Base-by-base conservation (phyloP, 108 stramenopile genomes). In the Nitzschia sp. region DNA sequence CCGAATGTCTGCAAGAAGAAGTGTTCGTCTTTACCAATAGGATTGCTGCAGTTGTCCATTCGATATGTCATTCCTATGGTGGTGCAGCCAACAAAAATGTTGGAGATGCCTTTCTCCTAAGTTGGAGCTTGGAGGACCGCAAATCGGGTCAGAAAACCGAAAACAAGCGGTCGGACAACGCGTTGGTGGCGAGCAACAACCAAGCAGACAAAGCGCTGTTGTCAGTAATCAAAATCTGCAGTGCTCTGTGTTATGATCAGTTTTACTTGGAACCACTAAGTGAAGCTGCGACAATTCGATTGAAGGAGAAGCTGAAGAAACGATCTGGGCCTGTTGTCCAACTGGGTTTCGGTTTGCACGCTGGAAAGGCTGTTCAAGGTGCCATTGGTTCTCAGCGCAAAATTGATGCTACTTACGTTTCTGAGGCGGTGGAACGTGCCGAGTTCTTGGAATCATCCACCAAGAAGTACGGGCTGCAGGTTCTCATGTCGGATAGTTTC, bases 81-180 rank as follows among this genome's bases (percentile, higher is more conserved):
- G 95, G 95, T 6, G 78, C 91, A 1, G 92, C 95, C 0, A 96
- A 96, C 71, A 96, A 96, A 63, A 96, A 96, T 63, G 83, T 96
- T 53, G 95, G 95, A 12, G 95, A 96, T 71, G 95, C 95, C 3
- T 96, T 96, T 73, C 77, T 96, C 24, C 65, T 94, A 19, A 87
- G 86, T 53, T 96, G 95, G 95, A 72, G 77, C 19, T 57, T 88
- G 11, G 86, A 90, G 26, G 83, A 86, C 7, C 50, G 41, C 20
- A 50, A 75, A 21, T 50, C 22, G 9, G n/a, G 21, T 6, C 34
- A 20, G 14, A 50, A 24, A 11, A 56, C 39, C 22, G n/a, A 41
- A 12, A 57, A 55, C 34, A 66, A 57, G 8, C 39, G 48, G 12
- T 34, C 57, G n/a, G 65, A 55, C 20, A 50, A 51, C 34, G 52